Evolutionary conservation across 768 basidiomycete species (phyloP), one percentile per base, ranked within the genome.

Genomic region (Suillus brevipes): DNA sequence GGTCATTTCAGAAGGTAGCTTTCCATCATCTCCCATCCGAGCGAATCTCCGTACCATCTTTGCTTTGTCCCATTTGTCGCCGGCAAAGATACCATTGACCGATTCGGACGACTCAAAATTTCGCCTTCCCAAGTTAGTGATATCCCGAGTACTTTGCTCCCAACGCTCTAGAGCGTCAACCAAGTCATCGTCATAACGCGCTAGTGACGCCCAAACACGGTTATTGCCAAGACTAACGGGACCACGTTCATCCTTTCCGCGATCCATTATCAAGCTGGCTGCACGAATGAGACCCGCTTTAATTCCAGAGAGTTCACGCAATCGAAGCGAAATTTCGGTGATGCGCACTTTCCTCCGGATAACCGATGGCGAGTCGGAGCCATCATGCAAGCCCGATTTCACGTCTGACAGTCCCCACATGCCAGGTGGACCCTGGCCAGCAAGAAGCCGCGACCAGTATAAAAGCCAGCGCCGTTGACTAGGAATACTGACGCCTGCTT

Each of bases 31-130:
- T 6, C 85, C 86, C 75, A 94, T 76, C 66, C 84, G 82, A 1
- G 90, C 89, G 77, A 94, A 94, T 64, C 83, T 84, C 60, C 82
- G 78, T 58, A 94, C 87, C 93, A 94, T 94, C 81, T 94, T 94
- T 64, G 75, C 76, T 55, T 77, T 81, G 74, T 95, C 93, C 89
- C 90, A 93, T 68, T 71, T 80, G 13, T 83, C 88, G 50, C 77
- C 80, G 65, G 68, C 71, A 68, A 89, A 92, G 28, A 83, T 67
- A 8, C 75, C 79, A 16, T 74, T 79, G 45, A 78, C 71, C 63
- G 71, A 66, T 56, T 80, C 82, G 2, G 77, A 20, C 1, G 12
- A 6, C 31, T 34, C 53, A 1, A 6, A 78, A 0, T 70, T 75
- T 60, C 75, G 65, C 66, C 75, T 70, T 61, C 82, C 79, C 76